phyloP scores from a whole-genome alignment of 495 filamentous ascomycete genomes.

The Hyaloscypha finlandica region DNA sequence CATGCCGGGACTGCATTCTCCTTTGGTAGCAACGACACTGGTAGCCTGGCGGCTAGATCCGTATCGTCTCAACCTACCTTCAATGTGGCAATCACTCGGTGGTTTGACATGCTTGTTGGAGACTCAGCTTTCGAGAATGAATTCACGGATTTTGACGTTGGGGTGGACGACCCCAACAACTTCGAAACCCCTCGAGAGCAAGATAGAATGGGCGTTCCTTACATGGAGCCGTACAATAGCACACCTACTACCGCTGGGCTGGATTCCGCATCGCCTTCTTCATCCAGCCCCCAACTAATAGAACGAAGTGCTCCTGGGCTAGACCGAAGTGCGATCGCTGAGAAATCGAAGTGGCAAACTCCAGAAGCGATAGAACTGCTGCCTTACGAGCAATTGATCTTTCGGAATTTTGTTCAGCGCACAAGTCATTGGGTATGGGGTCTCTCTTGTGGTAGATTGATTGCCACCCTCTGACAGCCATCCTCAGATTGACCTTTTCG shows the following conservation, averaged over 20 bases:
- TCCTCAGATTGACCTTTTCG: conserved; percentile 35
- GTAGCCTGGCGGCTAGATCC: conserved; percentile 4
- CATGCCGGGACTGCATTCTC: conserved; percentile 4
- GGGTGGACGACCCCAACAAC: not conserved
- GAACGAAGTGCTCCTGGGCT: conserved; percentile 8
- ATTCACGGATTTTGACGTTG: conserved; percentile 2
- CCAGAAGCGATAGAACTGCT: conserved; percentile 1
- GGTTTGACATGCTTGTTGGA: conserved; percentile 19
- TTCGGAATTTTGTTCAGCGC: conserved; percentile 20
- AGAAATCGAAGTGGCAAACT: conserved; percentile 16
- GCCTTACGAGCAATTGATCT: conserved; percentile 15
- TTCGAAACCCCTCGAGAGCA: not conserved
- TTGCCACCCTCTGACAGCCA: not conserved
- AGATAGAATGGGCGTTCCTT: not conserved
- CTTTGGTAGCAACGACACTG: not conserved
- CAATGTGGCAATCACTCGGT: conserved; percentile 14
- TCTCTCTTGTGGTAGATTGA: too few species aligned
- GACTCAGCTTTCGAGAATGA: conserved; percentile 7
- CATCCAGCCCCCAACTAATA: conserved; percentile 7
- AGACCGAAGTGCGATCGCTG: conserved; percentile 1
- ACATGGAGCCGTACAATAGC: not conserved
- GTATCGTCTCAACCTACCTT: conserved; percentile 7
- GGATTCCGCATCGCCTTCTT: not conserved
- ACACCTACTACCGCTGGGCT: not conserved
- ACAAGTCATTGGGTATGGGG: conserved; percentile 18